Evolutionary conservation across 306 rosid species (phyloP), one percentile per base, ranked within the genome.

Genomic region (Lotus japonicus): DNA sequence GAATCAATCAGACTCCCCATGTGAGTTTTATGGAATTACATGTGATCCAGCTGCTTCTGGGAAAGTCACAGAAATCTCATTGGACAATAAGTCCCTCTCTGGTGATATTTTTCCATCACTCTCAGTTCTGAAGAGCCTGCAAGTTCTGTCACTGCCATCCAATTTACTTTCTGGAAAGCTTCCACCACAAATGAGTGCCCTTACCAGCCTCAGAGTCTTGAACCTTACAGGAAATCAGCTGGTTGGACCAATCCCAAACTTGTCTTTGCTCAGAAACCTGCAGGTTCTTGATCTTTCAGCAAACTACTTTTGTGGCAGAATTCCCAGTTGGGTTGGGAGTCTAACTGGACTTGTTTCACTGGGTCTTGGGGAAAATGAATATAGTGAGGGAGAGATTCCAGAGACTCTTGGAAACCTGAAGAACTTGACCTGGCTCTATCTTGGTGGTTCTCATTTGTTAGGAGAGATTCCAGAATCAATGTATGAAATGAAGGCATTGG

Each of bases 401-500:
- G 79, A 77, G 58, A 79, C 71, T 42, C 71, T 95, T 55, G 96
- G 86, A 57, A 83, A 79, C 49, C 73, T 95, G 79, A 88, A 73
- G 77, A 88, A 83, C 72, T 74, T 95, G 85, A 85, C 89, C 15
- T 90, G 92, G 95, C 87, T 95, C 6, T 87, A 68, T 65, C 85
- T 95, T 33, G 82, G 83, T 8, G 77, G 81, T 69, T 81, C 95
- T 36, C 71, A 84, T 46, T 73, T 95, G 83, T 64, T 23, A 28
- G 99, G 99, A 50, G 92, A 88, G 68, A 95, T 95, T 57, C 96
- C 96, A 5, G 96, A 87, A 62, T 84, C 89, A 56, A 6, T 95
- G 39, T 90, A 77, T 38, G 90, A 84, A 56, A 64, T 95, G 80
- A 55, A 52, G 87, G 85, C 81, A 33, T 45, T 95, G 81, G 60